A percentile compares a stretch with the other conserved stretches of the same genome.
Conservation (phyloP, 2,329 filamentous ascomycete genomes). For the Ceratocystis colombiana region DNA sequence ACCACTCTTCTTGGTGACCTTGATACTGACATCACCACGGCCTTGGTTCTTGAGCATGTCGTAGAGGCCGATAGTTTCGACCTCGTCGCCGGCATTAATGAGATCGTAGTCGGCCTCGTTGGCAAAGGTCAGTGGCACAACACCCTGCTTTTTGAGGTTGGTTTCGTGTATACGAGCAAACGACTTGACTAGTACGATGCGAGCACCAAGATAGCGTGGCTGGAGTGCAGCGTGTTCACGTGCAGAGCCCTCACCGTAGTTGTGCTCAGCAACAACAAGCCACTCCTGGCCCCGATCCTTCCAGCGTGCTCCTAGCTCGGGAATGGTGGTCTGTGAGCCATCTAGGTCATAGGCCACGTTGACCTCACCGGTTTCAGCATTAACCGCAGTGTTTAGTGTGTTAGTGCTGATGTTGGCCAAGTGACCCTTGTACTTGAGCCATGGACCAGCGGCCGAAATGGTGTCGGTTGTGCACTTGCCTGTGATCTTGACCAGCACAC, state of each 20-base stretch:
- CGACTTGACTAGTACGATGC: conserved; percentile 73
- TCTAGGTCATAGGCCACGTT: conserved; percentile 85
- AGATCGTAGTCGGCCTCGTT: conserved; percentile 80
- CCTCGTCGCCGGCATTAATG: conserved; percentile 72
- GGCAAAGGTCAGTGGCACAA: conserved; percentile 85
- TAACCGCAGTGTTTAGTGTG: conserved; percentile 89
- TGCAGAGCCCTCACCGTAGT: conserved; percentile 87
- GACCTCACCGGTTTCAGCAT: conserved; percentile 83
- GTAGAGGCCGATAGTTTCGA: conserved; percentile 71
- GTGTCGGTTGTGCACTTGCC: conserved; percentile 99
- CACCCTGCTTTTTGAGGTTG: conserved; percentile 93
- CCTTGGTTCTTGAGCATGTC: conserved; percentile 71
- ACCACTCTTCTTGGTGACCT: conserved; percentile 51
- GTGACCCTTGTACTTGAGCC: conserved; percentile 99
- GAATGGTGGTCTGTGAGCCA: conserved; percentile 65
- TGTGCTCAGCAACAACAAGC: conserved; percentile 95
- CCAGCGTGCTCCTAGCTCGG: conserved; percentile 78
- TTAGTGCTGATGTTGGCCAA: conserved; percentile 96
- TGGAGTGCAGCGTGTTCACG: conserved; percentile 85
- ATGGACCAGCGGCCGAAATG: conserved; percentile 91
- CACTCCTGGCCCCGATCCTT: conserved; percentile 64
- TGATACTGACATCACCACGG: conserved; percentile 62
- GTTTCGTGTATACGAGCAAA: conserved; percentile 93
- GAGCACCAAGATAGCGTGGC: conserved; percentile 78
- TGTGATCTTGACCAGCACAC: conserved; percentile 88